Percentiles rank a stretch among this genome's conserved stretches.
These are phyloP conservation scores for Aureobasidium pullulans DNA, from an alignment of 2,329 filamentous ascomycete genomes.

Conservation along the genomic window DNA sequence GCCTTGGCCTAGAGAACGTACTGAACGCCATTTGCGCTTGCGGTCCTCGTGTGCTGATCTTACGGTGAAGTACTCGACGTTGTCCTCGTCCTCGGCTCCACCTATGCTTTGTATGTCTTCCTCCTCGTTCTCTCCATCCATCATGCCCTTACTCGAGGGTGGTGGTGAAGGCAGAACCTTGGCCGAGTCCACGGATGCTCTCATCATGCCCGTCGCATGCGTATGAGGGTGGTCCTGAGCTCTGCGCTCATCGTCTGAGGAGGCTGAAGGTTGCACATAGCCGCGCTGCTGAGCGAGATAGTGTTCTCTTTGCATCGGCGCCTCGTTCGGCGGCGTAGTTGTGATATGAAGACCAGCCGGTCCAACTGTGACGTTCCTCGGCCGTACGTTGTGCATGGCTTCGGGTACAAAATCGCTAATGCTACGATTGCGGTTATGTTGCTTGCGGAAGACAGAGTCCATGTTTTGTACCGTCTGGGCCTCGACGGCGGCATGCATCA, in stretches of 20 bases:
- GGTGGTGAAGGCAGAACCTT: conserved; percentile 63
- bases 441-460: background rate
- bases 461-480: conserved; percentile 4
- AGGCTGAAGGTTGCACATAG: conserved; percentile 43
- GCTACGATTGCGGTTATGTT: conserved; percentile 68
- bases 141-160: conserved; percentile 58
- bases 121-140: conserved; percentile 48
- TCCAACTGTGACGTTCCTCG: conserved; percentile 64
- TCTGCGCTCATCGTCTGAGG: background rate
- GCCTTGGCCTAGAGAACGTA: conserved; percentile 79
- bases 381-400: conserved; percentile 56
- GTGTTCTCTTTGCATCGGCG: conserved; percentile 64
- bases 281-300: conserved; percentile 75
- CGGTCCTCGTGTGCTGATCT: conserved; percentile 57
- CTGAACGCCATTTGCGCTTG: conserved; percentile 68
- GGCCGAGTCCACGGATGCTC: conserved; percentile 17
- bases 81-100: conserved; percentile 29
- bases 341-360: conserved; percentile 40
- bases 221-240: conserved; percentile 32
- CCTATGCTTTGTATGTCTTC: conserved; percentile 26
- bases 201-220: conserved; percentile 36
- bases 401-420: conserved; percentile 84
- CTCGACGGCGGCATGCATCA: conserved; percentile 36
- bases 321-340: conserved; percentile 43
- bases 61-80: conserved; percentile 37